phyloP scores from a whole-genome alignment of 2,329 filamentous ascomycete genomes.

The Paradendryphiella salina region DNA sequence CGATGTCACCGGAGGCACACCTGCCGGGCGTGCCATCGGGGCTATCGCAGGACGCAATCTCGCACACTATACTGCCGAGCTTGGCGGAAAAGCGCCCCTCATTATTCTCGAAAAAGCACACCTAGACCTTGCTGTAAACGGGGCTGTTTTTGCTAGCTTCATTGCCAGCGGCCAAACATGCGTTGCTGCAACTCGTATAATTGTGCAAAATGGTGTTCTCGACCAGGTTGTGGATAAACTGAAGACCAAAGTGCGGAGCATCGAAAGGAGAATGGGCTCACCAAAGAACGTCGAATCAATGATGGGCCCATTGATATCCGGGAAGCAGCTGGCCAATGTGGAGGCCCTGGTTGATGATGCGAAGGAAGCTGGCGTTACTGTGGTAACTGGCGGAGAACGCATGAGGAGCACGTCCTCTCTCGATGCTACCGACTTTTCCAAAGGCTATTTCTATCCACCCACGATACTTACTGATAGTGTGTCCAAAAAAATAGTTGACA shows the following conservation, averaged over 20 bases:
- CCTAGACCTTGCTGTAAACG: constrained; percentile 45
- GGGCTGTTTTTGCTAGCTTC: constrained; percentile 49
- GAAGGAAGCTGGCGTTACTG: constrained; percentile 43
- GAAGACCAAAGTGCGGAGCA: constrained; percentile 54
- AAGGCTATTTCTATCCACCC: constrained; percentile 56
- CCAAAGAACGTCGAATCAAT: constrained; percentile 60
- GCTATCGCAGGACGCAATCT: constrained; percentile 44
- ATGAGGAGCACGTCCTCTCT: constrained; percentile 55
- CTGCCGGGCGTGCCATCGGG: constrained; percentile 44
- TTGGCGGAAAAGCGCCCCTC: constrained; percentile 46
- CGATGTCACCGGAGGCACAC: constrained; percentile 46
- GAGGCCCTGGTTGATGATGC: constrained; percentile 44
- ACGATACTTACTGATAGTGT: constrained; percentile 47
- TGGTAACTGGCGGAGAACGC: constrained; percentile 55
- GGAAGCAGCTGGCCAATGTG: constrained; percentile 51
- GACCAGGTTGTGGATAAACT: constrained; percentile 46
- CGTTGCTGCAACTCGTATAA: constrained; percentile 58
- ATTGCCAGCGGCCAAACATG: constrained; percentile 61
- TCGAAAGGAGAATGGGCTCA: constrained; percentile 59
- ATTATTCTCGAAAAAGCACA: constrained; percentile 45
- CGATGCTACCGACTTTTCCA: constrained; percentile 57
- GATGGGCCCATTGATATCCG: constrained; percentile 68
- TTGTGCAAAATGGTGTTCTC: constrained; percentile 55
- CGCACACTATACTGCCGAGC: constrained; percentile 44
- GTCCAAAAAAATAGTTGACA: constrained; percentile 41